phyloP scores from a whole-genome alignment of 495 filamentous ascomycete genomes.

The Pyrenopolyporus hunteri region DNA sequence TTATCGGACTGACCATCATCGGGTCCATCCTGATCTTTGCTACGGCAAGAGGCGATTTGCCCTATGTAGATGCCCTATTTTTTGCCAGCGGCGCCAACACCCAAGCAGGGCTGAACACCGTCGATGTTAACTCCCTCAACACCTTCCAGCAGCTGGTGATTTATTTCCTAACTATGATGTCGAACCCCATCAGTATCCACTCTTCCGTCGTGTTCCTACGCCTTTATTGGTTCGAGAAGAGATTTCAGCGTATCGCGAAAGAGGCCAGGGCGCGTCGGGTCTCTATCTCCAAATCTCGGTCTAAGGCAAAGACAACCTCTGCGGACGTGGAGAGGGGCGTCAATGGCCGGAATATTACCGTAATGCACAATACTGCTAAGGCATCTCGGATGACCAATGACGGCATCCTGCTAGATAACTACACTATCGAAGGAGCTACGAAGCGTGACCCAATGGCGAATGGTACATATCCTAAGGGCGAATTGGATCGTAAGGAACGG shows the following conservation, averaged over 20 bases:
- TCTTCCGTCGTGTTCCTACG: conserved; percentile 86
- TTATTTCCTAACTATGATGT: conserved; percentile 72
- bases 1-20: conserved; percentile 70
- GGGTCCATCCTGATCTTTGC: conserved; percentile 78
- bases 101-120: conserved; percentile 89
- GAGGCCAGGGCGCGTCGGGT: conserved; percentile 51
- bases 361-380: conserved; percentile 63
- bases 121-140: conserved; percentile 75
- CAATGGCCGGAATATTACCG: conserved; percentile 71
- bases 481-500: conserved; percentile 18
- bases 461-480: conserved; percentile 38
- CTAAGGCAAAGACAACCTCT: conserved; percentile 62
- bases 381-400: conserved; percentile 55
- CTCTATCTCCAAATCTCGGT: conserved; percentile 57
- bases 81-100: conserved; percentile 80
- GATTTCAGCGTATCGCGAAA: conserved; percentile 75
- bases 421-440: conserved; percentile 26
- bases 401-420: conserved; percentile 49
- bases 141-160: conserved; percentile 80
- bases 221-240: conserved; percentile 96
- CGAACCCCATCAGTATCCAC: conserved; percentile 92
- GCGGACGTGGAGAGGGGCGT: conserved; percentile 70
- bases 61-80: conserved; percentile 90
- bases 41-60: conserved; percentile 57
- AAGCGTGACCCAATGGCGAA: conserved; percentile 33